Conservation (phyloP, 805 yeast species). For the Pichia californica region DNA sequence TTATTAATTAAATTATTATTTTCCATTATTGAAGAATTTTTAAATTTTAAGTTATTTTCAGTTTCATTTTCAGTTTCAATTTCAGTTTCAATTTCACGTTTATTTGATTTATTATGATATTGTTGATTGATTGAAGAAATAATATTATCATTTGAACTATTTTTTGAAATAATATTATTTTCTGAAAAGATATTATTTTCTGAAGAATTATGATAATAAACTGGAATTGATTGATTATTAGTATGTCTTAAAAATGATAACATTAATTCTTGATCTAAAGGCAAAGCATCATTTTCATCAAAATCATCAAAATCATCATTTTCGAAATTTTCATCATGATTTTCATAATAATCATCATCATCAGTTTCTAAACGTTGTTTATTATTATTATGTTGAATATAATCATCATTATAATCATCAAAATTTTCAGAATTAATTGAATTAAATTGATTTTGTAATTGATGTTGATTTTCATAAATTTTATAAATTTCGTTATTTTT, state of each 20-base stretch:
- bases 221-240: neutral
- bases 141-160: too few species aligned
- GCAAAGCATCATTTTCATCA: conserved; percentile 4
- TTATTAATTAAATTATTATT: neutral
- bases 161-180: neutral
- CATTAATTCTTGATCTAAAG: conserved; percentile 14
- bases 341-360: neutral
- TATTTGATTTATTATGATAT: neutral
- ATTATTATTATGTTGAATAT: neutral
- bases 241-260: conserved; percentile 3
- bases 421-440: neutral
- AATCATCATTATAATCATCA: conserved; percentile 7
- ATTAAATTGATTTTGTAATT: neutral
- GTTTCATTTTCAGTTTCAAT: neutral
- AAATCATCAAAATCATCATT: neutral
- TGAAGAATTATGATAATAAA: neutral
- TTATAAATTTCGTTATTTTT: neutral
- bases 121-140: too few species aligned
- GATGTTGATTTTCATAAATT: neutral
- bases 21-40: neutral
- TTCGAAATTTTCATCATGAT: neutral
- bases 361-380: neutral
- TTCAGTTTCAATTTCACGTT: conserved; percentile 1
- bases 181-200: conserved; percentile 2
- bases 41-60: neutral